Conservation (phyloP, 257 asterid species). For the Jacaranda copaia region DNA sequence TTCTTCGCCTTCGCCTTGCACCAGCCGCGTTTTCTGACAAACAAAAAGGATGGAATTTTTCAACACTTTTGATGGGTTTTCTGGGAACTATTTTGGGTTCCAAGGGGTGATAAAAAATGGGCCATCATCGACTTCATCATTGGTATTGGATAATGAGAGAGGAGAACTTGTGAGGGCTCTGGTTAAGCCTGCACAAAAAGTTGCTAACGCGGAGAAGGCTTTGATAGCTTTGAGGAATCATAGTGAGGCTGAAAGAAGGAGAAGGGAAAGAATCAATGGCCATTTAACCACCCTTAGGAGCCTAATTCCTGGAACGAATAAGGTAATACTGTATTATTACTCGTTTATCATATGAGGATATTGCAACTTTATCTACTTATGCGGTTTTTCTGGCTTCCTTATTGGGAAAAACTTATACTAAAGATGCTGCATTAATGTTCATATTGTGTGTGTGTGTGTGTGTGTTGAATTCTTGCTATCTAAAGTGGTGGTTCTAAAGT, state of each 20-base stretch:
- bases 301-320: conserved; percentile 71
- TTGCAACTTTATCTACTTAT: neutral
- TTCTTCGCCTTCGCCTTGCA: conserved; percentile 29
- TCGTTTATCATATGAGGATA: neutral
- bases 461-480: neutral
- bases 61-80: conserved; percentile 48
- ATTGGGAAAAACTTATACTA: neutral
- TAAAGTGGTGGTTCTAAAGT: neutral
- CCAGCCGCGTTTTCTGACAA: conserved; percentile 17
- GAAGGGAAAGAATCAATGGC: conserved; percentile 81
- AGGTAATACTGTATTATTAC: conserved; percentile 46
- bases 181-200: conserved; percentile 56
- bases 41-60: conserved; percentile 55
- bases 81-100: conserved; percentile 46
- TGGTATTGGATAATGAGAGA: conserved; percentile 65
- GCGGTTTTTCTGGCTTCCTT: neutral
- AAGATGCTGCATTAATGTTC: neutral
- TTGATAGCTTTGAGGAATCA: conserved; percentile 82
- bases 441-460: neutral
- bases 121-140: conserved; percentile 49
- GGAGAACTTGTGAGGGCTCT: conserved; percentile 70
- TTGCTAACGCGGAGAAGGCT: conserved; percentile 68
- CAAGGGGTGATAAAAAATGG: conserved; percentile 52
- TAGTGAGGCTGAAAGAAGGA: conserved; percentile 82
- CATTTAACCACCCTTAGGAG: conserved; percentile 78